Percentiles rank a stretch among this genome's conserved stretches.
Conservation (phyloP, 1,284 basidiomycete genomes). For the Schizophyllum commune region DNA sequence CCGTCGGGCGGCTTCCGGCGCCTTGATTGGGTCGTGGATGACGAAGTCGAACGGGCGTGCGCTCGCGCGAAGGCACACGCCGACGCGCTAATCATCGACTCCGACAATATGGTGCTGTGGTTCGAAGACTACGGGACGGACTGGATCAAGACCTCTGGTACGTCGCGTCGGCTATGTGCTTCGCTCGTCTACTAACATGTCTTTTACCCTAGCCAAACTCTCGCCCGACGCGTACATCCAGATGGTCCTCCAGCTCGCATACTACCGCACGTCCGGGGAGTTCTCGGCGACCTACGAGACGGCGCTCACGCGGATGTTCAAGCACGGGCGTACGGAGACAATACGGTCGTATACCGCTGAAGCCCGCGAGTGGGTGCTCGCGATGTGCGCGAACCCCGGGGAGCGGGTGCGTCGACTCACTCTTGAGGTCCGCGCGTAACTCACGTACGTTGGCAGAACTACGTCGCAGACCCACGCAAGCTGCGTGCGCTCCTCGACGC, state of each 20-base stretch:
- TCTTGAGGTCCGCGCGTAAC: neutral
- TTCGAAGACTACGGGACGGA: conserved; percentile 83
- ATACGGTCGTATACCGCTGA: conserved; percentile 78
- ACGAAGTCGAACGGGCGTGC: conserved; percentile 52
- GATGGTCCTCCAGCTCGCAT: conserved; percentile 91
- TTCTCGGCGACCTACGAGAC: conserved; percentile 96
- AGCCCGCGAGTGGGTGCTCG: conserved; percentile 73
- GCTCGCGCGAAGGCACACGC: conserved; percentile 54
- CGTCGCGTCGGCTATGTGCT: conserved; percentile 18
- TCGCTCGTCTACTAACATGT: neutral
- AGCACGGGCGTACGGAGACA: conserved; percentile 89
- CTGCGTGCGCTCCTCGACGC: conserved; percentile 52
- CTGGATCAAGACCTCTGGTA: conserved; percentile 83
- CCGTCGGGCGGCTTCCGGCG: conserved; percentile 45
- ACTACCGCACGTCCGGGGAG: conserved; percentile 71
- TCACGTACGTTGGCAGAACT: neutral
- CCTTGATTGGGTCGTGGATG: conserved; percentile 75
- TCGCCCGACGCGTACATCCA: conserved; percentile 91
- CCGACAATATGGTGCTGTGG: conserved; percentile 81
- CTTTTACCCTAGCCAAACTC: conserved; percentile 45
- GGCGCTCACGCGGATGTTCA: conserved; percentile 85
- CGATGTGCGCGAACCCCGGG: conserved; percentile 36
- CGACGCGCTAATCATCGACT: conserved; percentile 61
- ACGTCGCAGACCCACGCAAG: conserved; percentile 14
- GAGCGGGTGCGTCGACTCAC: neutral